phyloP scores from a whole-genome alignment of 2,329 filamentous ascomycete genomes.

The Xylaria multiplex region DNA sequence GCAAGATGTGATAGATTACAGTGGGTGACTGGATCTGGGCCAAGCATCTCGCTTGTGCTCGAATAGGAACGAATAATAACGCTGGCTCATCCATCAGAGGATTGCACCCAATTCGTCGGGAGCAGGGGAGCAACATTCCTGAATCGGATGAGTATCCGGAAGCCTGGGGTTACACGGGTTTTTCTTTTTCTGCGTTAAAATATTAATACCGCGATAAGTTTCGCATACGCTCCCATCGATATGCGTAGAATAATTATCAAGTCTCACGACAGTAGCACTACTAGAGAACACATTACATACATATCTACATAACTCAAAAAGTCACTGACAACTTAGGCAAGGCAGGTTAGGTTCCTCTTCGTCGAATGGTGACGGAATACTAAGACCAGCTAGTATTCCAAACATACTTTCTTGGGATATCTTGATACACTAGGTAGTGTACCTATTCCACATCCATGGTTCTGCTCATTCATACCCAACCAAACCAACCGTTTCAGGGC shows the following conservation, averaged over 20 bases:
- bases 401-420: slow-evolving; percentile 5
- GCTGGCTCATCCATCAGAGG: slow-evolving; percentile 25
- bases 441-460: slow-evolving; percentile 12
- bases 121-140: slow-evolving; percentile 34
- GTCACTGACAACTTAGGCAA: background rate
- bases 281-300: slow-evolving; percentile 2
- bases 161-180: slow-evolving; percentile 32
- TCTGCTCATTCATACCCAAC: slow-evolving; percentile 12
- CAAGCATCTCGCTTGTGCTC: slow-evolving; percentile 39
- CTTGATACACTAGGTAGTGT: background rate
- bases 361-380: background rate
- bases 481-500: slow-evolving; percentile 2
- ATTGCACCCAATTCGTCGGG: slow-evolving; percentile 29
- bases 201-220: slow-evolving; percentile 19
- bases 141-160: slow-evolving; percentile 40
- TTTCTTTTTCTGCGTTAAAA: slow-evolving; percentile 12
- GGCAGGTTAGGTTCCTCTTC: background rate
- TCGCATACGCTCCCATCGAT: slow-evolving; percentile 26
- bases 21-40: slow-evolving; percentile 37
- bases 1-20: slow-evolving; percentile 36
- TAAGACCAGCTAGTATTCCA: background rate
- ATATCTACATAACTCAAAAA: slow-evolving; percentile 8
- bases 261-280: slow-evolving; percentile 16
- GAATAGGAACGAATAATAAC: slow-evolving; percentile 17
- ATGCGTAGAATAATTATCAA: slow-evolving; percentile 11